Base-by-base conservation (phyloP, 2,329 filamentous ascomycete genomes). In the Ophiostoma montium region DNA sequence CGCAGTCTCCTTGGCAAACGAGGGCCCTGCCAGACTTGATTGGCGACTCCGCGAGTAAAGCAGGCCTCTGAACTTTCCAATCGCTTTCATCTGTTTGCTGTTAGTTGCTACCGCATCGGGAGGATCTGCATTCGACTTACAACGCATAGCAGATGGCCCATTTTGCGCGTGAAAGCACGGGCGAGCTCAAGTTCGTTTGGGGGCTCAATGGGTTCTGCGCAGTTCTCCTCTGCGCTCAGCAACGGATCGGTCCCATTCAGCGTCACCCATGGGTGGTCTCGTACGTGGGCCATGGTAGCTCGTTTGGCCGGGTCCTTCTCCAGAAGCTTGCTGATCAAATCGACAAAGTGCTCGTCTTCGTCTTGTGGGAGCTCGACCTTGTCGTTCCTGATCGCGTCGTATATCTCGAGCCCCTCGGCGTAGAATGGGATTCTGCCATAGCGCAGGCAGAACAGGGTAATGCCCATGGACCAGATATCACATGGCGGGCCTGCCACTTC, bases 401-500 rank as follows among this genome's bases (percentile, higher is more conserved):
- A 96, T 54, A 96, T 77, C 46, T 95, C 89, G 50, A 95, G 70
- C 52, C 95, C 80, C 16, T 79, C 80, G 6, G 76, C 70, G 50
- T 82, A 77, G 60, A 96, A 98, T 0, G 92, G 92, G 53, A 98
- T 82, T 46, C 70, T 74, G 31, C 92, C 92, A 59, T 94, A 96
- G 53, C 84, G 81, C 35, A 98, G 72, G 62, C 92, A 98, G 62
- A 90, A 96, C 2, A 98, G 70, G 2, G 89, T 94, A 9, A 95
- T 82, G 7, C 92, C 92, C 90, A 96, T 96, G 3, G 90, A 94
- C 92, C 92, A 98, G 48, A 98, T 88, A 64, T 98, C 92, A 4
- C 87, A 87, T 4, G 90, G 88, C 57, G 79, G 84, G 11, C 92
- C 92, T 3, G 86, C 90, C 1, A 96, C 82, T 56, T 89, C 82